Percentiles rank a stretch among this genome's conserved stretches.
Conservation (phyloP, 805 yeast species). For the Hanseniaspora clermontiae region DNA sequence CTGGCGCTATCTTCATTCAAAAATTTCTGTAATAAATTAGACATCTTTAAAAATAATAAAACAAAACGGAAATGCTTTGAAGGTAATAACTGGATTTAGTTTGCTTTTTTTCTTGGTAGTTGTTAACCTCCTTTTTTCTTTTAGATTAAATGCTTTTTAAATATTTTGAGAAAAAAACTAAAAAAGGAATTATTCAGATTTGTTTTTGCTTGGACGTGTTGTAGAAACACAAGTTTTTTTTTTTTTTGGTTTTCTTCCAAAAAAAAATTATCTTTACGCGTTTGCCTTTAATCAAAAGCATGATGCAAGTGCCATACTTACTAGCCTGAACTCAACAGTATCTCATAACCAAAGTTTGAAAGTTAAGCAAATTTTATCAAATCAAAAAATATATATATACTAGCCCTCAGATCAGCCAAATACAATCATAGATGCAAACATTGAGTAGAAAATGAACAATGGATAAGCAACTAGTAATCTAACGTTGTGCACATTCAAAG, state of each 20-base stretch:
- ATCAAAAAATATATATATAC: background rate
- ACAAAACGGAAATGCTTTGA: too few species aligned
- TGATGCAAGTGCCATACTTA: too few species aligned
- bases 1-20: background rate
- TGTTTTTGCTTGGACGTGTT: background rate
- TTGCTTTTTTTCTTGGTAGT: background rate
- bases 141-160: background rate
- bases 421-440: constrained; percentile 90
- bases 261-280: background rate
- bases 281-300: background rate
- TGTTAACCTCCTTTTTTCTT: background rate
- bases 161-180: background rate
- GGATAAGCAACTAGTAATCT: constrained; percentile 91
- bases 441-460: constrained; percentile 75
- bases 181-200: too few species aligned
- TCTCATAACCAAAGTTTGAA: background rate
- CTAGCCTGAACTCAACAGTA: too few species aligned
- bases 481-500: constrained; percentile 69
- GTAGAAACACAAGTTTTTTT: too few species aligned
- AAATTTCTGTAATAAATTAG: background rate
- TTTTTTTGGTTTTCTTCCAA: too few species aligned
- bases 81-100: background rate
- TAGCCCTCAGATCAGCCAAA: constrained; percentile 35
- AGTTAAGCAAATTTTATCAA: background rate
- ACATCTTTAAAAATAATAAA: background rate